These are phyloP conservation scores for Trichoderma afroharzianum DNA, from an alignment of 2,329 filamentous ascomycete species.

Conservation along the genomic window DNA sequence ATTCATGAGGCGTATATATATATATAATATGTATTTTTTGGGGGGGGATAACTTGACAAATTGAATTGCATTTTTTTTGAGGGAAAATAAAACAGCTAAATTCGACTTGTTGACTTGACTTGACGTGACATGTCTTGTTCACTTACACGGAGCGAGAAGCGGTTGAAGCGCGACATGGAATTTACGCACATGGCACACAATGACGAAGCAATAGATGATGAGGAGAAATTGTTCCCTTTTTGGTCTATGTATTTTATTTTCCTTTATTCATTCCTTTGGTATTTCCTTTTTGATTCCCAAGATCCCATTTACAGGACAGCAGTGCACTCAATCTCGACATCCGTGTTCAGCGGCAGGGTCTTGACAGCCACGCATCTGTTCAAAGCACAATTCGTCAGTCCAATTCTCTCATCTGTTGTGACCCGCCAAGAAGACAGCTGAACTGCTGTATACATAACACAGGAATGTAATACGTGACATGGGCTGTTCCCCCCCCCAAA, in stretches of 20 bases:
- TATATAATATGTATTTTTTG: background rate
- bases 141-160: background rate
- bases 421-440: background rate
- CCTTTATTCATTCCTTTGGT: background rate
- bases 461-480: background rate
- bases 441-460: background rate
- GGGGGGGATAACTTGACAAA: background rate
- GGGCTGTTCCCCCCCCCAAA: background rate
- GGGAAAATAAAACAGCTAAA: background rate
- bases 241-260: background rate
- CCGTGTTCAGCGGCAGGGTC: conserved; percentile 32
- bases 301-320: conserved; percentile 26
- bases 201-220: background rate
- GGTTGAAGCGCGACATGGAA: background rate
- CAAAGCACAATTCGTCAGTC: background rate
- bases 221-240: background rate
- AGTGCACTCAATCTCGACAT: conserved; percentile 36
- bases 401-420: background rate
- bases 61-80: background rate
- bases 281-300: background rate
- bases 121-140: background rate
- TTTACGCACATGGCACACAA: background rate
- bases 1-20: conserved; percentile 5
- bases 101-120: background rate
- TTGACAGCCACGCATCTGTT: conserved; percentile 35